Conservation (phyloP, 2,329 filamentous ascomycete species). For the Cladobotryum mycophilum region DNA sequence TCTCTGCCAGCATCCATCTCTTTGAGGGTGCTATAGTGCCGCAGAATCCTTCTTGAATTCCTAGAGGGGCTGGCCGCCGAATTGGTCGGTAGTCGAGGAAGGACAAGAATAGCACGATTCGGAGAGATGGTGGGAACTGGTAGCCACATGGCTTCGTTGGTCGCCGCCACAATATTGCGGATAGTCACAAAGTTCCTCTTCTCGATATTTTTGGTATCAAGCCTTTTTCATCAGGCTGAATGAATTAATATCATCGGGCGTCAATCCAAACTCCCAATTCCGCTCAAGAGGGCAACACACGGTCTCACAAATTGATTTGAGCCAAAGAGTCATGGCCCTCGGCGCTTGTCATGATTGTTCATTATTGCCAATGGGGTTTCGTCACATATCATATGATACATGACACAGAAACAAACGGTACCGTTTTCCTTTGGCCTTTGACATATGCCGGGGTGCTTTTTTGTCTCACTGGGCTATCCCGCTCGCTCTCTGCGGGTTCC, state of each 20-base stretch:
- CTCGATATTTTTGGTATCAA: neutral
- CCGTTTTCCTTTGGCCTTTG: no score
- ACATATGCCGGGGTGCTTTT: no score
- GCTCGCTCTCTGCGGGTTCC: no score
- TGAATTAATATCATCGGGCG: constrained; percentile 3
- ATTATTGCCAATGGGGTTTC: neutral
- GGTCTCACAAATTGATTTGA: constrained; percentile 5
- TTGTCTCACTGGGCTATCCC: no score
- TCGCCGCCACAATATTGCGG: no score
- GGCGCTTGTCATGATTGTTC: constrained; percentile 1
- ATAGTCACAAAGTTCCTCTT: no score
- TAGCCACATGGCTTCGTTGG: neutral
- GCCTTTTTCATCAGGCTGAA: neutral
- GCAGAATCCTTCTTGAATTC: constrained; percentile 1
- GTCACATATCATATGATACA: neutral
- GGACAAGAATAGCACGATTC: constrained; percentile 5
- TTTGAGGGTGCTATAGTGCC: constrained; percentile 3
- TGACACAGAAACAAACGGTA: neutral
- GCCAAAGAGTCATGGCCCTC: constrained; percentile 3
- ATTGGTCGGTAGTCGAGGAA: neutral
- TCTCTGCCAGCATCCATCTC: constrained; percentile 17
- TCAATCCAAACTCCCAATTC: neutral
- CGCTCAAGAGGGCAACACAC: constrained; percentile 6
- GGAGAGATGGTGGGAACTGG: neutral
- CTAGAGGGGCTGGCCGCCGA: neutral